Percentiles rank a stretch among this genome's conserved stretches.
These are phyloP conservation scores for Mucor piriformis DNA, from an alignment of 371 early-diverging fungal species.

Conservation along the genomic window DNA sequence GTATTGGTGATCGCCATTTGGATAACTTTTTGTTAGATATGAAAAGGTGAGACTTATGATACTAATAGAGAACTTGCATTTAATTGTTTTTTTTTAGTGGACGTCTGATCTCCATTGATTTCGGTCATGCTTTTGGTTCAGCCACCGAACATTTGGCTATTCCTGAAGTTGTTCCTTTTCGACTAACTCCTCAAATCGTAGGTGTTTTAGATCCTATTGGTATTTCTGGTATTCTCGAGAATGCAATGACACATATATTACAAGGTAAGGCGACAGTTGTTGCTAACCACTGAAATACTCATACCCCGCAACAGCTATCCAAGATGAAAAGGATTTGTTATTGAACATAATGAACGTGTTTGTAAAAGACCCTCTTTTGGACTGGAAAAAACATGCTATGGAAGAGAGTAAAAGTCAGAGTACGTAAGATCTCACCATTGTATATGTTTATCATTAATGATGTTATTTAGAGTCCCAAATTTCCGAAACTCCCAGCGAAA, in stretches of 20 bases:
- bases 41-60: constrained; percentile 39
- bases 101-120: constrained; percentile 68
- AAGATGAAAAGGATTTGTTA: constrained; percentile 48
- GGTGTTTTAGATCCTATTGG: constrained; percentile 64
- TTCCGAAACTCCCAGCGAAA: constrained; percentile 14
- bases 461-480: background rate
- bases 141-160: constrained; percentile 71
- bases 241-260: constrained; percentile 60
- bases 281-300: no score
- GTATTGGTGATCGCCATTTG: constrained; percentile 76
- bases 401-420: constrained; percentile 60
- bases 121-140: constrained; percentile 79
- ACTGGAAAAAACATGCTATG: constrained; percentile 65
- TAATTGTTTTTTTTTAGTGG: constrained; percentile 41
- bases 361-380: constrained; percentile 69
- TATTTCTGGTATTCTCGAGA: constrained; percentile 48
- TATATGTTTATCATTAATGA: background rate
- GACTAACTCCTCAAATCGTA: constrained; percentile 62
- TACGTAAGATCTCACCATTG: constrained; percentile 25
- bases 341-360: constrained; percentile 73
- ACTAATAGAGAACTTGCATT: background rate
- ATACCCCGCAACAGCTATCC: constrained; percentile 45
- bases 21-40: constrained; percentile 70
- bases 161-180: constrained; percentile 74
- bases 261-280: constrained; percentile 52